Evolutionary conservation across 2,329 filamentous ascomycete species (phyloP).

Genomic region (Aspergillus tubingensis): DNA sequence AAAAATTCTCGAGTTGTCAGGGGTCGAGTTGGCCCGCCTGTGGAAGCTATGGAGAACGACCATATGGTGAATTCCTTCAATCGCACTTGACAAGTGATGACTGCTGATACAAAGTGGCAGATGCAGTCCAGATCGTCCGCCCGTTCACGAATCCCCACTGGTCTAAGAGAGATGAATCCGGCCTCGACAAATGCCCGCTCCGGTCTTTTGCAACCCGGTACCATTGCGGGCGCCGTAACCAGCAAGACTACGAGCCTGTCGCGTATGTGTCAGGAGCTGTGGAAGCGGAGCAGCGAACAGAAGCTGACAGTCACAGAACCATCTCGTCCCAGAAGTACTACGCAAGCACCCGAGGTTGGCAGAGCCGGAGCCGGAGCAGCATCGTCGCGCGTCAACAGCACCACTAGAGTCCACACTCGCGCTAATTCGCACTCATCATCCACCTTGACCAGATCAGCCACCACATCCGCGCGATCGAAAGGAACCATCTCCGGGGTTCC

Average conservation of each 20-base stretch:
- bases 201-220: conserved; percentile 47
- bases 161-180: conserved; percentile 54
- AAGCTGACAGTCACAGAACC: conserved; percentile 45
- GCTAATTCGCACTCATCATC: conserved; percentile 40
- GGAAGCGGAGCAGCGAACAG: background rate
- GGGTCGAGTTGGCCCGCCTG: background rate
- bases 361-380: conserved; percentile 27
- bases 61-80: conserved; percentile 29
- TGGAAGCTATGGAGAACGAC: conserved; percentile 35
- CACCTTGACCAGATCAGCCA: conserved; percentile 39
- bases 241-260: conserved; percentile 53
- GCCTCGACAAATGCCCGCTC: conserved; percentile 56
- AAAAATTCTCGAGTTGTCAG: background rate
- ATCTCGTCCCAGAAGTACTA: conserved; percentile 51
- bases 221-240: conserved; percentile 41
- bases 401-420: conserved; percentile 45
- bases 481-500: conserved; percentile 57
- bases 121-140: conserved; percentile 28
- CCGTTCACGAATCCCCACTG: conserved; percentile 35
- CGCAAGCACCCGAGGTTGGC: conserved; percentile 49
- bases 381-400: conserved; percentile 33
- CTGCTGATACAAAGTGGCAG: conserved; percentile 21
- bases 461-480: conserved; percentile 49
- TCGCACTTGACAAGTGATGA: background rate
- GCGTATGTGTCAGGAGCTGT: conserved; percentile 25